Evolutionary conservation across 805 yeast genomes (phyloP).

Genomic region (Wickerhamomyces strasburgensis): DNA sequence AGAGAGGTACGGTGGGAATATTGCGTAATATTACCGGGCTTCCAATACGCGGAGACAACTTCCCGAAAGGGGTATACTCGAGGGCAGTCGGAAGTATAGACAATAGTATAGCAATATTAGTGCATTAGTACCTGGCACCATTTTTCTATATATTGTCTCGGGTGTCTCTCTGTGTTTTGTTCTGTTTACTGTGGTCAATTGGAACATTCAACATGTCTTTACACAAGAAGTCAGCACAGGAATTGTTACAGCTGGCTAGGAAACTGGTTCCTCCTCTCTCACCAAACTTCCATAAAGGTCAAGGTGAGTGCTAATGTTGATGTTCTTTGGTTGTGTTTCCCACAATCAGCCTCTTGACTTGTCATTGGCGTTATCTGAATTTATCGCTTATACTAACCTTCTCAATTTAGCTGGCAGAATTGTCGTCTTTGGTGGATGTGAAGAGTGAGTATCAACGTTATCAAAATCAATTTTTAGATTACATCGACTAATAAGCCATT

Average conservation of each 20-base stretch:
- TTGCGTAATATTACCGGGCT: background rate
- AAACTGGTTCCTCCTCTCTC: constrained; percentile 71
- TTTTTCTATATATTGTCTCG: too few species aligned
- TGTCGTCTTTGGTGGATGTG: constrained; percentile 89
- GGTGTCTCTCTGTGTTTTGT: too few species aligned
- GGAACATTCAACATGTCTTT: too few species aligned
- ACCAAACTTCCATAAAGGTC: constrained; percentile 80
- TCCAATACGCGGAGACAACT: too few species aligned
- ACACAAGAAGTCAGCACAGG: constrained; percentile 22
- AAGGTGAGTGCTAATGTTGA: constrained; percentile 37
- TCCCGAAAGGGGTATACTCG: too few species aligned
- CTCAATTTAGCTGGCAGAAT: constrained; percentile 76
- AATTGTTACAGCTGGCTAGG: constrained; percentile 45
- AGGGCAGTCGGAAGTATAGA: too few species aligned
- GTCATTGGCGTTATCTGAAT: too few species aligned
- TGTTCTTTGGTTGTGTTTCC: too few species aligned
- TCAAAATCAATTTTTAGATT: background rate
- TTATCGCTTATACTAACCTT: too few species aligned
- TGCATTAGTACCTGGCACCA: too few species aligned
- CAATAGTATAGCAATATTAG: too few species aligned
- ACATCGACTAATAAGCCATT: constrained; percentile 9
- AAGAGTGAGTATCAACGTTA: constrained; percentile 59
- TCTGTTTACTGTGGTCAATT: background rate
- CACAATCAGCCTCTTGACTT: too few species aligned
- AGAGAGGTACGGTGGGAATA: background rate